Conservation (phyloP, 2,329 filamentous ascomycete genomes). For the Elsinoe necatrix region DNA sequence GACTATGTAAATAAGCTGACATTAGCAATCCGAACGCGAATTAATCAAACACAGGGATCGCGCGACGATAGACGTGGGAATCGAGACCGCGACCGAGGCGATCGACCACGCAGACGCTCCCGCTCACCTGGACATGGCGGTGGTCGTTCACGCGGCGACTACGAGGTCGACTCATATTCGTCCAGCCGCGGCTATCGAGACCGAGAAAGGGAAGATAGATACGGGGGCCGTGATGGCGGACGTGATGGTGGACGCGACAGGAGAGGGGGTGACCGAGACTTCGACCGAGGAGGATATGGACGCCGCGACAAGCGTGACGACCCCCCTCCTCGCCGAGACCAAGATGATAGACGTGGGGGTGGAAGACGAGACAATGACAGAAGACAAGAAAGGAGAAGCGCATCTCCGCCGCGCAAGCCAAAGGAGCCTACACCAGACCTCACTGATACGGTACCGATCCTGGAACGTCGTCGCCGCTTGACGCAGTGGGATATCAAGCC, state of each 20-base stretch:
- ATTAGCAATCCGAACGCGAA: neutral
- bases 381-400: conserved; percentile 58
- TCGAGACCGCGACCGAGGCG: conserved; percentile 39
- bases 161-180: conserved; percentile 80
- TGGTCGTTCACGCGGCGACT: conserved; percentile 57
- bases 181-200: conserved; percentile 88
- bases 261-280: conserved; percentile 44
- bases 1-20: conserved; percentile 4
- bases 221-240: conserved; percentile 46
- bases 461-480: conserved; percentile 81
- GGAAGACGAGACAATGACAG: conserved; percentile 17
- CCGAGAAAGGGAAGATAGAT: conserved; percentile 86
- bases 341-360: conserved; percentile 35
- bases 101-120: conserved; percentile 62
- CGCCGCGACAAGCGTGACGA: conserved; percentile 25
- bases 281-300: conserved; percentile 21
- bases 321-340: conserved; percentile 32
- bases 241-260: conserved; percentile 35
- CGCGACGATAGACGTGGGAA: conserved; percentile 27
- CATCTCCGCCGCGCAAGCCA: conserved; percentile 76
- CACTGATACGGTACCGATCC: conserved; percentile 71
- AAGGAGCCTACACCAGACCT: conserved; percentile 93
- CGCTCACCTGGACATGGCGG: conserved; percentile 72
- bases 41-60: neutral
- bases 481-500: conserved; percentile 99